Conservation (phyloP, 1,284 basidiomycete species). For the Quambalaria eucalypti region DNA sequence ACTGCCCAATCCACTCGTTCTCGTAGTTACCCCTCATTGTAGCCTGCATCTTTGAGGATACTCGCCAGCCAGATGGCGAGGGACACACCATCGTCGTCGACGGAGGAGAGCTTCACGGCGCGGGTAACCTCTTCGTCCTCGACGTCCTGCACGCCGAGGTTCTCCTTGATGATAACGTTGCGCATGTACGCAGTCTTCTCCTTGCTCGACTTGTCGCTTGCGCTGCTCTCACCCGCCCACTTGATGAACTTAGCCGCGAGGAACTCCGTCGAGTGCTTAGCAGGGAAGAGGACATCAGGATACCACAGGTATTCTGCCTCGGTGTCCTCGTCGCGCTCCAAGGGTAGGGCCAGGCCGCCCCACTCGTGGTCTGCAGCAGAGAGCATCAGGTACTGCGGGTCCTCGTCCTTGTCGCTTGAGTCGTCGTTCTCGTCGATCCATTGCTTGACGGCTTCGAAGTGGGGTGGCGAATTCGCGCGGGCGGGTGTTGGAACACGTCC, state of each 20-base stretch:
- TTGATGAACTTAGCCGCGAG: conserved; percentile 23
- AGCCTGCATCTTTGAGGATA: no score
- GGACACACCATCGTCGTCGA: conserved; percentile 13
- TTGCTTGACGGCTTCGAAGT: conserved; percentile 20
- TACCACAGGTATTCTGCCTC: conserved; percentile 25
- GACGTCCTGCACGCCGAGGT: conserved; percentile 21
- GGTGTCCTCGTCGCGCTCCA: conserved; percentile 22
- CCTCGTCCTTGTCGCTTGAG: conserved; percentile 13
- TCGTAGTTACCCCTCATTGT: no score
- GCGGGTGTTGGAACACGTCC: no score
- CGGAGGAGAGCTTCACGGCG: conserved; percentile 17
- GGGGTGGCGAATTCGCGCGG: no score
- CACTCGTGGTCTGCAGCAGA: conserved; percentile 43
- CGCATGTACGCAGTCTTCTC: conserved; percentile 16
- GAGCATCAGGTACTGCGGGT: conserved; percentile 28
- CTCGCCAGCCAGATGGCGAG: conserved; percentile 5
- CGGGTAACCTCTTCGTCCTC: conserved; percentile 20
- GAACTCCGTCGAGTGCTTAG: conserved; percentile 36
- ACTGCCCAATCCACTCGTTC: no score
- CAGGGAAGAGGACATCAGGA: conserved; percentile 31
- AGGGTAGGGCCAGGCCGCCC: conserved; percentile 32
- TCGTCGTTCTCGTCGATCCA: conserved; percentile 27
- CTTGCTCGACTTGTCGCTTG: conserved; percentile 23
- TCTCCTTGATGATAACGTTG: conserved; percentile 14
- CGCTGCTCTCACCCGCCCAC: conserved; percentile 22